phyloP scores from a whole-genome alignment of 2,329 filamentous ascomycete species.

The Thielaviopsis ethacetica region DNA sequence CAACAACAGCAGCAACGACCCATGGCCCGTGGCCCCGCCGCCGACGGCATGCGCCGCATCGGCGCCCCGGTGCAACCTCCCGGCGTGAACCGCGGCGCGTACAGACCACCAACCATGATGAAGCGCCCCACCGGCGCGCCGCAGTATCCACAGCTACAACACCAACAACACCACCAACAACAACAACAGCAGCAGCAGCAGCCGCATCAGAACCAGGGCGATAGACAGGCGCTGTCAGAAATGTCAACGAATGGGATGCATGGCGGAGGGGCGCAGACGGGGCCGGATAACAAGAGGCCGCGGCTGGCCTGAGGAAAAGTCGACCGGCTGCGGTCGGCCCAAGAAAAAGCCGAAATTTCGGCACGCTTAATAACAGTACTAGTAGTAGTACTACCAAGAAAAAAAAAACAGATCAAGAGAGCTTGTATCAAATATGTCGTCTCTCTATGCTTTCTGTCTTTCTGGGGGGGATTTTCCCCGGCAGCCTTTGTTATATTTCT shows the following conservation, averaged over 20 bases:
- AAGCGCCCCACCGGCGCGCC: slow-evolving; percentile 23
- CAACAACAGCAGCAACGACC: slow-evolving; percentile 11
- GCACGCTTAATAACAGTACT: no score
- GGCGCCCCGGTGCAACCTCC: slow-evolving; percentile 38
- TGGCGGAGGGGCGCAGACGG: slow-evolving; percentile 14
- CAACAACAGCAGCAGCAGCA: background rate
- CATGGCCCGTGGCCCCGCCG: slow-evolving; percentile 6
- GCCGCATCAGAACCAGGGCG: slow-evolving; percentile 1
- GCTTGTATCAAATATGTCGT: no score
- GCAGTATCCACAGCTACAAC: slow-evolving; percentile 16
- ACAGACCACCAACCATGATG: slow-evolving; percentile 39
- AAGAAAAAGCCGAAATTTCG: no score
- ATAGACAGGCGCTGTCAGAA: slow-evolving; percentile 32
- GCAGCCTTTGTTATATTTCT: no score
- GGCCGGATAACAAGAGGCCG: slow-evolving; percentile 35
- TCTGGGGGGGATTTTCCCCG: no score
- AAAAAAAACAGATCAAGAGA: no score
- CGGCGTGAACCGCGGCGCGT: slow-evolving; percentile 40
- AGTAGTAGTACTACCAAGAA: no score
- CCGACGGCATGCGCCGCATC: slow-evolving; percentile 39
- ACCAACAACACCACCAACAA: slow-evolving; percentile 12
- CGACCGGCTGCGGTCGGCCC: background rate
- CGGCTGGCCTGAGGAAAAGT: slow-evolving; percentile 22
- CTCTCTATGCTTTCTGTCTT: no score
- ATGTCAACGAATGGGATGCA: slow-evolving; percentile 27